Conservation (phyloP, 805 yeast species). For the Saccharomyces paradoxus region DNA sequence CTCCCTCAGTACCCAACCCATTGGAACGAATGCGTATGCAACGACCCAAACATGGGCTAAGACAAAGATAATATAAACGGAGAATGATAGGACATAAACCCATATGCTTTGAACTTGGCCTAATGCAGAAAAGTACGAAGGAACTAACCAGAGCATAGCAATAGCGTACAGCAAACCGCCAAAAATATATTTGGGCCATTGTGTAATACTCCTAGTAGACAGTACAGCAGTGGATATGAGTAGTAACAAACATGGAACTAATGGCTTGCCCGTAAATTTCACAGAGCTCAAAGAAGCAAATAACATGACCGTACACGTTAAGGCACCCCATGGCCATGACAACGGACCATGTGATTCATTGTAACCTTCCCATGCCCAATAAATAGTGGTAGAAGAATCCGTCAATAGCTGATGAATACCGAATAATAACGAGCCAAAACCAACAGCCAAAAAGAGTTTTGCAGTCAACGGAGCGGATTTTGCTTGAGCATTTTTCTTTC, state of each 20-base stretch:
- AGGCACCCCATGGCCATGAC: slow-evolving; percentile 53
- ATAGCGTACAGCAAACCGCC: slow-evolving; percentile 69
- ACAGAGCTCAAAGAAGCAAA: slow-evolving; percentile 40
- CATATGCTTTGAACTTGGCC: slow-evolving; percentile 49
- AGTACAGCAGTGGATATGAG: slow-evolving; percentile 25
- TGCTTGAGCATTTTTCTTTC: slow-evolving; percentile 11
- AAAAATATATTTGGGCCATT: slow-evolving; percentile 31
- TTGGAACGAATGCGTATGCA: slow-evolving; percentile 97
- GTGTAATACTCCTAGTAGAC: slow-evolving; percentile 14
- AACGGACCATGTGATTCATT: slow-evolving; percentile 89
- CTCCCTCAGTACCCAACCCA: slow-evolving; percentile 81
- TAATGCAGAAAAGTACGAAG: slow-evolving; percentile 52
- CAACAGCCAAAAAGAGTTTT: slow-evolving; percentile 36
- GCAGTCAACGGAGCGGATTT: slow-evolving; percentile 4
- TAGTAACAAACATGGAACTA: slow-evolving; percentile 22
- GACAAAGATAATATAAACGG: slow-evolving; percentile 45
- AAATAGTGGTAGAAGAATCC: slow-evolving; percentile 79
- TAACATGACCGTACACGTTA: slow-evolving; percentile 52
- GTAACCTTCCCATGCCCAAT: slow-evolving; percentile 96
- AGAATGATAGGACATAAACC: slow-evolving; percentile 42
- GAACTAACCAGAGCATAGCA: slow-evolving; percentile 55
- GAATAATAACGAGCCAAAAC: slow-evolving; percentile 71
- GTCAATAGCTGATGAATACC: slow-evolving; percentile 65
- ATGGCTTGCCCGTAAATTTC: slow-evolving; percentile 14
- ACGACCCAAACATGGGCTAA: slow-evolving; percentile 93